phyloP scores from a whole-genome alignment of 805 yeast species.

The Saccharomycopsis guyanensis region DNA sequence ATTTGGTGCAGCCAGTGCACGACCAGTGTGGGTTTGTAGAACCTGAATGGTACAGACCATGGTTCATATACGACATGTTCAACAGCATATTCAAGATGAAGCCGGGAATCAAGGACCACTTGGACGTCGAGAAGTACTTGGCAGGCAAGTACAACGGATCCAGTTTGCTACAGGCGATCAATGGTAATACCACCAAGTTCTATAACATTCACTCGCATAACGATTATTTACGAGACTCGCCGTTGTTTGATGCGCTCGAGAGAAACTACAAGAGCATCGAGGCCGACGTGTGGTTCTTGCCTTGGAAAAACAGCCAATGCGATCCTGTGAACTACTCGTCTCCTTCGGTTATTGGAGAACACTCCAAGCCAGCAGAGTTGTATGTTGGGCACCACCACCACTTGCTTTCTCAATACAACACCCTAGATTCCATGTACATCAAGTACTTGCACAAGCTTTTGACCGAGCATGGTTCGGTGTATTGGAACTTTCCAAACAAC shows the following conservation, averaged over 20 bases:
- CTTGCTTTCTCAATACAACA: conserved; percentile 34
- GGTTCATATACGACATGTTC: conserved; percentile 5
- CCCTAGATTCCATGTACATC: conserved; percentile 44
- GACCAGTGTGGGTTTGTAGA: background rate
- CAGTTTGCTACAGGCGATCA: conserved; percentile 1
- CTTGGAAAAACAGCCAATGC: conserved; percentile 20
- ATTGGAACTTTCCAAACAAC: conserved; percentile 37
- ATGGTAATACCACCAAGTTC: conserved; percentile 1
- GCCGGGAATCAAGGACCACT: background rate
- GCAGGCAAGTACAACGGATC: background rate
- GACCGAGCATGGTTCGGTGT: conserved; percentile 24
- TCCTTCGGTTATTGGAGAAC: background rate
- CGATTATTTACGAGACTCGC: conserved; percentile 56
- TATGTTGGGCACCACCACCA: conserved; percentile 58
- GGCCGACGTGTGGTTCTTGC: conserved; percentile 52
- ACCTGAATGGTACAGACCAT: background rate
- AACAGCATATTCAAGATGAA: background rate
- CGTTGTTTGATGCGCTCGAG: conserved; percentile 48
- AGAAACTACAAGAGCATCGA: conserved; percentile 52
- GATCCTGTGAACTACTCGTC: background rate
- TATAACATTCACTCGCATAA: conserved; percentile 53
- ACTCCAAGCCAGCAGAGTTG: conserved; percentile 23
- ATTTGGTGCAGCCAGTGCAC: too few relatives aligned
- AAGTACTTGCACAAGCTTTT: conserved; percentile 42
- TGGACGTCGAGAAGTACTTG: conserved; percentile 1